These are phyloP conservation scores for Botrytis sinoallii DNA, from an alignment of 2,329 filamentous ascomycete species.

Conservation along the genomic window DNA sequence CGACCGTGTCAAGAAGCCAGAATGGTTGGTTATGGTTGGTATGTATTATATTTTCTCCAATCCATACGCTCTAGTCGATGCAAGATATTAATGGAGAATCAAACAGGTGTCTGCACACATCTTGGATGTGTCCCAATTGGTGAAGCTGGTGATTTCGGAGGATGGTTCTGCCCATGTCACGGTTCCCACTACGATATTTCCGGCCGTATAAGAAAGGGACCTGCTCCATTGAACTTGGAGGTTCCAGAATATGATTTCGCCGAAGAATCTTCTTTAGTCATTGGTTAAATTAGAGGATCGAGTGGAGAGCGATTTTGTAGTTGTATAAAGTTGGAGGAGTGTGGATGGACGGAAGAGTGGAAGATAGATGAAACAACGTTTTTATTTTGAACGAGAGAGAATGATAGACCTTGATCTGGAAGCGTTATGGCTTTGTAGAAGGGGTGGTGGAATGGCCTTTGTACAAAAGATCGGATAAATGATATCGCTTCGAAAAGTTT, in stretches of 20 bases:
- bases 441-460: slow-evolving; percentile 33
- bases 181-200: slow-evolving; percentile 99
- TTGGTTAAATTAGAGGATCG: slow-evolving; percentile 65
- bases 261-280: slow-evolving; percentile 81
- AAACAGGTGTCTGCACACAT: slow-evolving; percentile 92
- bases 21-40: slow-evolving; percentile 99
- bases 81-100: slow-evolving; percentile 27
- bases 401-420: slow-evolving; percentile 44
- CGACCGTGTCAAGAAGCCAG: slow-evolving; percentile 95
- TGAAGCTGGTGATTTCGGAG: slow-evolving; percentile 95
- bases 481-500: slow-evolving; percentile 17
- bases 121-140: slow-evolving; percentile 98
- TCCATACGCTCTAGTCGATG: not conserved
- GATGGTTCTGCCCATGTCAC: slow-evolving; percentile 99
- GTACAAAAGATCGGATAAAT: slow-evolving; percentile 22
- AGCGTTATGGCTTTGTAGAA: slow-evolving; percentile 38
- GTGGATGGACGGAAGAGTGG: slow-evolving; percentile 4
- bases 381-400: slow-evolving; percentile 35
- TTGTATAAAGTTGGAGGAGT: slow-evolving; percentile 21
- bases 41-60: slow-evolving; percentile 35
- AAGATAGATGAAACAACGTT: slow-evolving; percentile 5
- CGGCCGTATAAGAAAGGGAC: slow-evolving; percentile 95
- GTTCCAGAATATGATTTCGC: slow-evolving; percentile 90
- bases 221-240: slow-evolving; percentile 96
- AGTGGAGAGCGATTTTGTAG: slow-evolving; percentile 5